These are phyloP conservation scores for Elsinoe batatas DNA, from an alignment of 2,329 filamentous ascomycete species.

Conservation along the genomic window DNA sequence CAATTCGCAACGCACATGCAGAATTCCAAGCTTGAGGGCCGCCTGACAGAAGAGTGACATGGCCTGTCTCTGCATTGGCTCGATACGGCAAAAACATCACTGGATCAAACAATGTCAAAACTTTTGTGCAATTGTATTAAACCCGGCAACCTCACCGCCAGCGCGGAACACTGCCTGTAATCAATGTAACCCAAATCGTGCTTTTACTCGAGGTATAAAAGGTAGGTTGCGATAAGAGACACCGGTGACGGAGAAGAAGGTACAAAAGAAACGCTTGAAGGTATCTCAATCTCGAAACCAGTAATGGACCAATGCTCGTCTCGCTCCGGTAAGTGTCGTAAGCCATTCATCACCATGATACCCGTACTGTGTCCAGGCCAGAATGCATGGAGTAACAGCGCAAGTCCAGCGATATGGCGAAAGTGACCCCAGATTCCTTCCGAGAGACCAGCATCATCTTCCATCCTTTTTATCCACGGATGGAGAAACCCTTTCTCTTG, in stretches of 20 bases:
- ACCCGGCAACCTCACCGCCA: slow-evolving; percentile 6
- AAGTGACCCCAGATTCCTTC: not conserved
- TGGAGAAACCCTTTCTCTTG: slow-evolving; percentile 98
- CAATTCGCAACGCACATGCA: not conserved
- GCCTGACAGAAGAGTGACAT: too few relatives aligned
- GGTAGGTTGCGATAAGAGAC: slow-evolving; percentile 10
- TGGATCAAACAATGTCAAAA: not conserved
- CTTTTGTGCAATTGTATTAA: slow-evolving; percentile 6
- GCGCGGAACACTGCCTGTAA: slow-evolving; percentile 11
- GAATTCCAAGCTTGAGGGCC: not conserved
- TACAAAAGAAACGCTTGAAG: slow-evolving; percentile 21
- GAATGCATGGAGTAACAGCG: not conserved
- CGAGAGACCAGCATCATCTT: not conserved
- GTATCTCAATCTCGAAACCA: slow-evolving; percentile 23
- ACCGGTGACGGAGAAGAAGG: slow-evolving; percentile 9
- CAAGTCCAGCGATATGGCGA: not conserved
- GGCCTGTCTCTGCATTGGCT: not conserved
- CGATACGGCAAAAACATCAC: not conserved
- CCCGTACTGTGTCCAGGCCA: not conserved
- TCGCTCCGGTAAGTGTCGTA: not conserved
- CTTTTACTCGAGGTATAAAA: slow-evolving; percentile 15
- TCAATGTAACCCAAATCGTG: slow-evolving; percentile 14
- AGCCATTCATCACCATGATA: not conserved
- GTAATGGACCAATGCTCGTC: slow-evolving; percentile 4
- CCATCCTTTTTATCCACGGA: slow-evolving; percentile 46